Percentiles rank a stretch among this genome's conserved stretches.
Conservation (phyloP, 2,329 filamentous ascomycete genomes). For the Phyllosticta capitalensis region DNA sequence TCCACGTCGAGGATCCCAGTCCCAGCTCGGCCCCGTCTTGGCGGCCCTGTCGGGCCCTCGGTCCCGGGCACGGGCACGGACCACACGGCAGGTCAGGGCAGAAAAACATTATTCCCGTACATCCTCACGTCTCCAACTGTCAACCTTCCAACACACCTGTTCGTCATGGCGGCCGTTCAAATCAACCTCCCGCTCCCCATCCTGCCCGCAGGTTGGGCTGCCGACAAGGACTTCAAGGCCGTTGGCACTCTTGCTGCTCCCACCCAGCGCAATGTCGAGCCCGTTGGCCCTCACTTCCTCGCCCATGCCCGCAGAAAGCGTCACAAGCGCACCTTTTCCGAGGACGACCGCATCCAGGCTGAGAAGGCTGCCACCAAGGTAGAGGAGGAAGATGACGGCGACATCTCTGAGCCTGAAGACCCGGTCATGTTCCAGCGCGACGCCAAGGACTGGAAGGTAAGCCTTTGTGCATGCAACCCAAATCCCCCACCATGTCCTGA, state of each 20-base stretch:
- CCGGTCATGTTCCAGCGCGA: slow-evolving; percentile 84
- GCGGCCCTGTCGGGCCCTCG: too few species aligned
- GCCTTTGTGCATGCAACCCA: slow-evolving; percentile 15
- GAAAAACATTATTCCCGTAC: slow-evolving; percentile 8
- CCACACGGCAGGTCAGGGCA: background rate
- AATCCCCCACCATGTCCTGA: background rate
- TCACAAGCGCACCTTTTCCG: slow-evolving; percentile 95
- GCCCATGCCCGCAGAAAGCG: slow-evolving; percentile 88
- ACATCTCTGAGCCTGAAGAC: slow-evolving; percentile 91
- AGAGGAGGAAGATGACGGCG: slow-evolving; percentile 79
- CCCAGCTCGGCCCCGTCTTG: background rate
- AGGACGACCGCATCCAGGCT: slow-evolving; percentile 96
- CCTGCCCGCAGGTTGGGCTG: slow-evolving; percentile 71
- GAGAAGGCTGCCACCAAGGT: slow-evolving; percentile 92
- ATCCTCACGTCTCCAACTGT: slow-evolving; percentile 3
- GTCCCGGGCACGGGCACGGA: too few species aligned
- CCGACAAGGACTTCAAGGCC: slow-evolving; percentile 86
- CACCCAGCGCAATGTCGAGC: slow-evolving; percentile 82
- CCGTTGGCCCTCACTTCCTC: slow-evolving; percentile 94
- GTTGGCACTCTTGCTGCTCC: slow-evolving; percentile 67
- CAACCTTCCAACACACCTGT: slow-evolving; percentile 6
- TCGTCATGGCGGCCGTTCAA: slow-evolving; percentile 55
- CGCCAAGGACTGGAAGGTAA: slow-evolving; percentile 98
- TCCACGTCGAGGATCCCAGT: background rate
- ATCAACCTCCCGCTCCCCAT: slow-evolving; percentile 60